Evolutionary conservation across 768 basidiomycete species (phyloP).

Genomic region (Multifurca ochricompacta): DNA sequence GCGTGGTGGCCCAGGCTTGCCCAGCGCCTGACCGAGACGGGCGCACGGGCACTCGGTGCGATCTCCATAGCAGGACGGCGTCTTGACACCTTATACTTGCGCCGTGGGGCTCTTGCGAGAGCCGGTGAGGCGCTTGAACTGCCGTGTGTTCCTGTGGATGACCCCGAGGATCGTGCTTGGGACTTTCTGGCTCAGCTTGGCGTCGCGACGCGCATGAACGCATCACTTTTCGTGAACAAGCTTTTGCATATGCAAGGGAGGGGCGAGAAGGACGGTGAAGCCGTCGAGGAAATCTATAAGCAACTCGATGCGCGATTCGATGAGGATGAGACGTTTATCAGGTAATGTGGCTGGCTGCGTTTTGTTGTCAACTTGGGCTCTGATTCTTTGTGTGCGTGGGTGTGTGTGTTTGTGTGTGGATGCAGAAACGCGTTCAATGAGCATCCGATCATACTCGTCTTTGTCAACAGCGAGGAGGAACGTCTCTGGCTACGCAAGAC

Average conservation of each 20-base stretch:
- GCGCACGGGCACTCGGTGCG: not conserved
- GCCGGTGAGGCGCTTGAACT: not conserved
- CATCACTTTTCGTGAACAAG: slow-evolving; percentile 18
- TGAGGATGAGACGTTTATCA: slow-evolving; percentile 20
- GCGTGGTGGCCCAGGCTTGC: slow-evolving; percentile 12
- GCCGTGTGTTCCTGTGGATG: slow-evolving; percentile 20
- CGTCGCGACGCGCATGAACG: slow-evolving; percentile 17
- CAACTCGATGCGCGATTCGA: slow-evolving; percentile 24
- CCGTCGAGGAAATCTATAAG: slow-evolving; percentile 16
- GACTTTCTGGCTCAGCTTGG: slow-evolving; percentile 20
- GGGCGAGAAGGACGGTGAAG: slow-evolving; percentile 1
- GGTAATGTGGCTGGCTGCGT: slow-evolving; percentile 8
- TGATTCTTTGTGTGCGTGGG: no score
- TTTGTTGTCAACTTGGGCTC: not conserved
- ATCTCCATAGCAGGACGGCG: slow-evolving; percentile 6
- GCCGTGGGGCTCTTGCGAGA: slow-evolving; percentile 6
- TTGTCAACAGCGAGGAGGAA: not conserved
- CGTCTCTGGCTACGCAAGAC: slow-evolving; percentile 11
- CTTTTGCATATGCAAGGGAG: slow-evolving; percentile 17
- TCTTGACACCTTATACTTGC: slow-evolving; percentile 12
- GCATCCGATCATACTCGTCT: slow-evolving; percentile 16
- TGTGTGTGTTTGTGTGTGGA: no score
- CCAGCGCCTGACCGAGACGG: not conserved
- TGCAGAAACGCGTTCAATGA: slow-evolving; percentile 14
- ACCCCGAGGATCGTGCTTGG: slow-evolving; percentile 20